phyloP scores from a whole-genome alignment of 345 rosid species.

The Leavenworthia alabamica region DNA sequence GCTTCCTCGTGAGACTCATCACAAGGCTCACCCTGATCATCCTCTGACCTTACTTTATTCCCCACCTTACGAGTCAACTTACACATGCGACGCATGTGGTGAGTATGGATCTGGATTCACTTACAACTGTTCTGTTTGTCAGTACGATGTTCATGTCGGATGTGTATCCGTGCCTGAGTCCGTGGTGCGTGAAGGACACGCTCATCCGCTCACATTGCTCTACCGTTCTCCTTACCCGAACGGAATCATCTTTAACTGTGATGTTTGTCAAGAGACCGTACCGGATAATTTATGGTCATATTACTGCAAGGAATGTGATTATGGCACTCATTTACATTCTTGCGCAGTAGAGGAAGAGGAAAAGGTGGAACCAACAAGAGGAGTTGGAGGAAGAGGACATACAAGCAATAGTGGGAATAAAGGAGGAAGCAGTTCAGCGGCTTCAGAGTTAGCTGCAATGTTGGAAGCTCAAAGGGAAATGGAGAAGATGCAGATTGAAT shows the following conservation, averaged over 20 bases:
- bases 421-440: conserved; percentile 16
- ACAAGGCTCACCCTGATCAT: conserved; percentile 27
- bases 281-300: conserved; percentile 23
- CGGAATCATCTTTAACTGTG: conserved; percentile 3
- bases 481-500: conserved; percentile 27
- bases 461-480: conserved; percentile 30
- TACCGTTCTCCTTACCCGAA: conserved; percentile 18
- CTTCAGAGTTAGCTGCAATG: conserved; percentile 27
- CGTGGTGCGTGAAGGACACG: conserved; percentile 25
- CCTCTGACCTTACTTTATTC: conserved; percentile 22
- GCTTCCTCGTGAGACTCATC: conserved; percentile 19
- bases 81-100: conserved; percentile 11
- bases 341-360: conserved; percentile 12
- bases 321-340: conserved; percentile 26
- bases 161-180: conserved; percentile 17
- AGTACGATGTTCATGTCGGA: conserved; percentile 22
- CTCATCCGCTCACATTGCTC: conserved; percentile 10
- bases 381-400: background rate
- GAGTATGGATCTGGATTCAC: conserved; percentile 26
- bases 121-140: conserved; percentile 21
- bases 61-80: conserved; percentile 21
- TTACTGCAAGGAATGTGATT: conserved; percentile 30
- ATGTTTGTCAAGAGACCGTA: conserved; percentile 13
- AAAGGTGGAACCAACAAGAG: background rate
- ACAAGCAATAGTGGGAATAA: background rate